Evolutionary conservation across 1,284 basidiomycete genomes (phyloP), one percentile per base, ranked within the genome.

Genomic region (Coniferiporia weirii): DNA sequence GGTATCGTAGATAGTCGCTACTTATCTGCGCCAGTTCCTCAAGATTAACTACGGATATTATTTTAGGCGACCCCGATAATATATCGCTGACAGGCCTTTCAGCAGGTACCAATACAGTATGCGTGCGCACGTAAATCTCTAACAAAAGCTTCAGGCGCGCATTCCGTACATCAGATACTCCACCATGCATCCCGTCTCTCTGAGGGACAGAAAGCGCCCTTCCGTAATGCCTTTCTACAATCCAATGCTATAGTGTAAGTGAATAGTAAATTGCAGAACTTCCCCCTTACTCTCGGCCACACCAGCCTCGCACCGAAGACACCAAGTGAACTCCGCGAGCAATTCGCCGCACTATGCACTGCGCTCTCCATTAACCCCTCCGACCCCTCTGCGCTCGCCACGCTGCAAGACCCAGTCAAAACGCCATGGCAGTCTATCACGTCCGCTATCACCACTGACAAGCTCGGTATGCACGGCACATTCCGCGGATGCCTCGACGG

Each of bases 161-260:
- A 91, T 70, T 83, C 89, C 0, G 82, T 89, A 0, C 87, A 90
- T 65, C 86, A 91, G 68, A 69, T 89, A 7, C 73, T 91, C 4
- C 87, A 90, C 60, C 81, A 84, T 63, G 85, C 79, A 19, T 88
- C 87, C 1, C 76, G 77, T n/a, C 75, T 88, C 12, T 83, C 86
- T 0, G 69, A 76, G 6, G 82, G 80, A 10, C 70, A 76, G 58
- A 68, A 68, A 27, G 80, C 87, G 0, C 88, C 89, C 0, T 87
- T 91, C 67, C 76, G 78, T 20, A 83, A 83, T 15, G 87, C 85
- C 0, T 65, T 80, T 10, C 69, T 89, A 20, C 85, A 88, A 65
- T 90, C 87, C 4, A 91, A 91, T 65, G 84, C 85, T 0, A 85
- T 92, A 12, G 67, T 87, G 80, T 87, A 64, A 52, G 80, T 27